Evolutionary conservation across 2,329 filamentous ascomycete genomes (phyloP).

Genomic region (Immersiporthe knoxdaviesiana): DNA sequence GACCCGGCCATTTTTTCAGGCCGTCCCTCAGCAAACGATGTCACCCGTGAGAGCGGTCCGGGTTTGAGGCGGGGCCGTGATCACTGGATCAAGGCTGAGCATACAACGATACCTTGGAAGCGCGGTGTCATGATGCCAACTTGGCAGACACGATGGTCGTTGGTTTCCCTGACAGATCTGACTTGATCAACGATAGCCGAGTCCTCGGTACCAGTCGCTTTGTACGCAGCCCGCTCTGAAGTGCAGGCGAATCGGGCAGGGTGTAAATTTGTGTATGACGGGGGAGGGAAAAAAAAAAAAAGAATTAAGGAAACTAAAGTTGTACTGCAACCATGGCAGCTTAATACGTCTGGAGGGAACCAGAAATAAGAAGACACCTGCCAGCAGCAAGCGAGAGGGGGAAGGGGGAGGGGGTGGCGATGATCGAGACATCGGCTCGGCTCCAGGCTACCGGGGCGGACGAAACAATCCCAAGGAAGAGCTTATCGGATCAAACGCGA

Average conservation of each 20-base stretch:
- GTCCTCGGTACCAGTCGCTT: background rate
- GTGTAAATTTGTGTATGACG: background rate
- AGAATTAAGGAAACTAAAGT: rapidly evolving
- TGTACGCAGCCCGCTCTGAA: background rate
- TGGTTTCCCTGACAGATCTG: background rate
- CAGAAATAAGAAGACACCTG: background rate
- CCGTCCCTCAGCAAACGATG: background rate
- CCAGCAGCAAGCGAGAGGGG: background rate
- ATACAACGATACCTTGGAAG: background rate
- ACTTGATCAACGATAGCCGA: background rate
- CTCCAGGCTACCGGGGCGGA: constrained; percentile 1
- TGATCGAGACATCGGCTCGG: constrained; percentile 4
- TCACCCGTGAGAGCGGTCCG: background rate
- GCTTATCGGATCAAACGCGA: background rate
- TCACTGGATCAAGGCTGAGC: background rate
- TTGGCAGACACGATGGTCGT: too few relatives aligned
- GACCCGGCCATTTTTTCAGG: background rate
- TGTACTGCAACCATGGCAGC: background rate
- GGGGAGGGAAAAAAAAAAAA: background rate
- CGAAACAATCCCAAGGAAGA: background rate
- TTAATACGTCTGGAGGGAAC: background rate
- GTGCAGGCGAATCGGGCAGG: background rate
- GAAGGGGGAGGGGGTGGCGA: background rate
- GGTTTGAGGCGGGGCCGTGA: background rate
- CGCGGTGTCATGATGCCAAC: background rate